Evolutionary conservation across 2,329 filamentous ascomycete species (phyloP).

Genomic region (Trichoderma sp.): DNA sequence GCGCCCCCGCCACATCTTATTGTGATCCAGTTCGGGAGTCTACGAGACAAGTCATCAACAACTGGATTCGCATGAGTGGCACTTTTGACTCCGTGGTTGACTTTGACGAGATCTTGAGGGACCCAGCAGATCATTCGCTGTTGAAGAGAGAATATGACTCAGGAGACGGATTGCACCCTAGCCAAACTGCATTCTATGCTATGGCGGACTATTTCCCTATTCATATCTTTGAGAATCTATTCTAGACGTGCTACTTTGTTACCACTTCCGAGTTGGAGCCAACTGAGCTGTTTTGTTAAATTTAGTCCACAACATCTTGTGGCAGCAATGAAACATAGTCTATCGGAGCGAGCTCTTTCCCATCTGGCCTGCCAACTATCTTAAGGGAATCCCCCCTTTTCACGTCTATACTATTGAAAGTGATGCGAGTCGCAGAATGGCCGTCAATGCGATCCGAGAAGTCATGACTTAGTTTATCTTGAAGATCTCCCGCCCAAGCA

Average conservation of each 20-base stretch:
- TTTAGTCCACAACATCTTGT: not conserved
- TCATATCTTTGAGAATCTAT: not conserved
- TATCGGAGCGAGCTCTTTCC: not conserved
- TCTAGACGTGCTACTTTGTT: not conserved
- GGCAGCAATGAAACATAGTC: constrained; percentile 1
- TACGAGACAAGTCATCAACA: not conserved
- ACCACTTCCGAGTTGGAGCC: not conserved
- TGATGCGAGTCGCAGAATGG: not conserved
- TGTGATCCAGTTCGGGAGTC: not conserved
- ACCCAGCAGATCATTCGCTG: not conserved
- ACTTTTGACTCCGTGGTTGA: not conserved
- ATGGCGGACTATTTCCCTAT: not conserved
- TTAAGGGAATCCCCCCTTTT: not conserved
- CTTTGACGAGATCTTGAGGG: not conserved
- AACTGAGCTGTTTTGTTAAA: not conserved
- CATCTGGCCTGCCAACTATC: not conserved
- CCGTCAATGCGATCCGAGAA: not conserved
- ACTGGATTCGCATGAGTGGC: not conserved
- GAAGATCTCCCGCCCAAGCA: not conserved
- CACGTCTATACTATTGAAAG: not conserved
- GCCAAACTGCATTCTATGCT: not conserved
- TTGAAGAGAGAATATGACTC: not conserved
- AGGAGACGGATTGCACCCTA: not conserved
- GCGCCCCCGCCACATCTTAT: not conserved
- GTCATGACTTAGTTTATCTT: not conserved